phyloP scores from a whole-genome alignment of 768 basidiomycete genomes.

The Mycena rebaudengoi region DNA sequence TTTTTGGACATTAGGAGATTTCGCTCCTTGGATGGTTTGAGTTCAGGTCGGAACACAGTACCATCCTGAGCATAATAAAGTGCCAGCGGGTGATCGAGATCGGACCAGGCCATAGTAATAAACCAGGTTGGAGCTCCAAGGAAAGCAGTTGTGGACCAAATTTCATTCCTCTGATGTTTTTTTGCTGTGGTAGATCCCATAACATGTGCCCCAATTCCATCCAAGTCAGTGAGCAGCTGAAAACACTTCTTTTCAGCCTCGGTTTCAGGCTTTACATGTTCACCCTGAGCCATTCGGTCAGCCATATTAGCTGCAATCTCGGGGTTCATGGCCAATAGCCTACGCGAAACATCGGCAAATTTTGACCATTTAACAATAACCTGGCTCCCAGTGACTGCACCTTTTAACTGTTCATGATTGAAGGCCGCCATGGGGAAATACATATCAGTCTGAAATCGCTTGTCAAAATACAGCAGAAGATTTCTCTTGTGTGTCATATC shows the following conservation, averaged over 20 bases:
- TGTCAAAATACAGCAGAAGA: conserved; percentile 42
- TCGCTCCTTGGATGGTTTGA: not conserved
- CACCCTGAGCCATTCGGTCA: conserved; percentile 31
- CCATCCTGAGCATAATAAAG: conserved; percentile 42
- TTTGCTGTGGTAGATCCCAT: conserved; percentile 37
- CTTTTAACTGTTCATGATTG: conserved; percentile 49
- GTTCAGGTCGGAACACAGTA: conserved; percentile 26
- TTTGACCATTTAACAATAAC: conserved; percentile 33
- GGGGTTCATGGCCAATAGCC: conserved; percentile 33
- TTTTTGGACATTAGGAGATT: conserved; percentile 17
- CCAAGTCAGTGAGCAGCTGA: conserved; percentile 41
- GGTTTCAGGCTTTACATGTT: conserved; percentile 33
- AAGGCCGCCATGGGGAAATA: conserved; percentile 47
- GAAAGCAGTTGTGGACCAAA: conserved; percentile 38
- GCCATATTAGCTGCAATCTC: conserved; percentile 28
- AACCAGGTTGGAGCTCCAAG: conserved; percentile 43
- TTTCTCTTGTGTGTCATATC: conserved; percentile 31
- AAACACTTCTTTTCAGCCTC: conserved; percentile 46
- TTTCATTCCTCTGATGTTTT: conserved; percentile 40
- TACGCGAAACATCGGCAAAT: conserved; percentile 34
- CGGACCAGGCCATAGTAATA: conserved; percentile 42
- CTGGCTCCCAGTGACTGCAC: conserved; percentile 34
- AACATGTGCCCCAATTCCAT: conserved; percentile 43
- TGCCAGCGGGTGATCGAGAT: conserved; percentile 40
- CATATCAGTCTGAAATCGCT: conserved; percentile 36